phyloP scores from a whole-genome alignment of 2,329 filamentous ascomycete genomes.

The Aspergillus hortae region DNA sequence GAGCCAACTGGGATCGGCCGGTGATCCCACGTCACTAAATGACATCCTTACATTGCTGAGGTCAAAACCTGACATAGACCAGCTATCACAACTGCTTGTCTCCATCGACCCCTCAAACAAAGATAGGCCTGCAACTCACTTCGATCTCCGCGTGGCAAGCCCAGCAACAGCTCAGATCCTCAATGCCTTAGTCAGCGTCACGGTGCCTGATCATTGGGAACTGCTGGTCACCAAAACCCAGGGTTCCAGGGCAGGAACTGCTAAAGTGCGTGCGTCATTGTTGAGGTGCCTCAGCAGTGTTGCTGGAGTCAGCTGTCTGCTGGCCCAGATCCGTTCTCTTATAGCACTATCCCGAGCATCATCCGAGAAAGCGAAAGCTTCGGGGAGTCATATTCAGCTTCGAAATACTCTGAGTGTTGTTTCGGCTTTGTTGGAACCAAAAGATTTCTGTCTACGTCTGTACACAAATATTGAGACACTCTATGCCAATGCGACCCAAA shows the following conservation, averaged over 20 bases:
- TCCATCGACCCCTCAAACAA: conserved; percentile 35
- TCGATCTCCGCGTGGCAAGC: conserved; percentile 60
- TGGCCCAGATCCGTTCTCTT: conserved; percentile 65
- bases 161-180: conserved; percentile 72
- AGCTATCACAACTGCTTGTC: conserved; percentile 28
- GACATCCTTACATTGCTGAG: conserved; percentile 37
- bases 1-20: conserved; percentile 10
- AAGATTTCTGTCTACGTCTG: conserved; percentile 41
- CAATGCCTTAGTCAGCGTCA: conserved; percentile 68
- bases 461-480: conserved; percentile 43
- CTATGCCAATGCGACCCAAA: conserved; percentile 42
- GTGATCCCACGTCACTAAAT: conserved; percentile 24
- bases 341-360: conserved; percentile 34
- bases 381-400: conserved; percentile 30
- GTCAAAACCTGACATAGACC: conserved; percentile 35
- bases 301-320: conserved; percentile 71
- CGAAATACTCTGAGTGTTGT: conserved; percentile 35
- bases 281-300: conserved; percentile 67
- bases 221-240: conserved; percentile 43
- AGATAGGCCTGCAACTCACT: conserved; percentile 25
- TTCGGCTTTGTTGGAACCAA: conserved; percentile 41
- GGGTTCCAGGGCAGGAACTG: conserved; percentile 10
- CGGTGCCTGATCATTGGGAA: conserved; percentile 79
- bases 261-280: conserved; percentile 46
- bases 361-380: conserved; percentile 29